Percentiles rank a stretch among this genome's conserved stretches.
phyloP scores from a whole-genome alignment of 1,284 basidiomycete genomes.

The Fomes fomentarius region DNA sequence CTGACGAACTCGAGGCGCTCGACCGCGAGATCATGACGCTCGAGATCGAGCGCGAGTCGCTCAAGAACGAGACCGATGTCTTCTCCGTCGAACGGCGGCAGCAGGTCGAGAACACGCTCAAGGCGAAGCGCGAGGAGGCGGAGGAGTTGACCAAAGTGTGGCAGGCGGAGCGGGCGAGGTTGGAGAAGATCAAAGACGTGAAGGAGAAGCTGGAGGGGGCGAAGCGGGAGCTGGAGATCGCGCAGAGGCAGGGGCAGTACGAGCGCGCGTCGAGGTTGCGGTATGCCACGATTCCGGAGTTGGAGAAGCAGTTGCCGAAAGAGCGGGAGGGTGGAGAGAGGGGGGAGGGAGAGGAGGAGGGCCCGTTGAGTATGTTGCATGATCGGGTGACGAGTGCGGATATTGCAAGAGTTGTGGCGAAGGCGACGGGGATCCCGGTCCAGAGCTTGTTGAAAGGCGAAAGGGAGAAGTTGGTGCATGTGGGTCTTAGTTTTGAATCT shows the following conservation, averaged over 20 bases:
- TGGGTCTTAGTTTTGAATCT: conserved; percentile 40
- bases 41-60: conserved; percentile 88
- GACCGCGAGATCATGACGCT: conserved; percentile 86
- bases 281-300: conserved; percentile 83
- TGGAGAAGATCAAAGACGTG: conserved; percentile 77
- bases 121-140: conserved; percentile 64
- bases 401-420: conserved; percentile 88
- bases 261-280: conserved; percentile 82
- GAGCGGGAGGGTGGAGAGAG: conserved; percentile 53
- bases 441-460: conserved; percentile 89
- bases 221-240: conserved; percentile 85
- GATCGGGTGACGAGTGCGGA: conserved; percentile 89
- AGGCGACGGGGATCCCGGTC: conserved; percentile 90
- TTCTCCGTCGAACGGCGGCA: conserved; percentile 75
- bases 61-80: conserved; percentile 88
- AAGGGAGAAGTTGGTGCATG: conserved; percentile 87
- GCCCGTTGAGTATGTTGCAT: conserved; percentile 70
- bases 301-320: conserved; percentile 75
- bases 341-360: conserved; percentile 46
- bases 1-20: conserved; percentile 82
- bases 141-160: conserved; percentile 68
- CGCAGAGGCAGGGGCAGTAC: conserved; percentile 84
- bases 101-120: conserved; percentile 69
- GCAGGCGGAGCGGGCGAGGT: conserved; percentile 79
- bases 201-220: conserved; percentile 85